Evolutionary conservation across 345 rosid species (phyloP), one percentile per base, ranked within the genome.

Genomic region (Sisymbrium irio): DNA sequence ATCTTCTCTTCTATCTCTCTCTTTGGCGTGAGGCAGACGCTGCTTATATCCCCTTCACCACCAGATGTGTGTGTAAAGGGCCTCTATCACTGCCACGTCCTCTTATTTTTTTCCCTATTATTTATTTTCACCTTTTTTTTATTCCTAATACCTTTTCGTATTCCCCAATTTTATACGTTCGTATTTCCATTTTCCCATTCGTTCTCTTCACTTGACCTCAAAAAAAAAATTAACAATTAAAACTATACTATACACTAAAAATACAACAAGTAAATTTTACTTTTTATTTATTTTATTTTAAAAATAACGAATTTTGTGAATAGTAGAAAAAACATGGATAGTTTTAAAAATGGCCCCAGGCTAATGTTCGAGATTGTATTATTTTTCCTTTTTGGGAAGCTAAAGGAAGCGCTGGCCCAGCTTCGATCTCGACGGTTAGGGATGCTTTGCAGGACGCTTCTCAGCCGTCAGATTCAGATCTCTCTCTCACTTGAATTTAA

Each of bases 51-150:
- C n/a, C n/a, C n/a, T 60, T 63, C 39, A 36, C 44, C 33, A 59
- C 37, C 25, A 22, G n/a, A n/a, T 22, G 63, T 51, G 53, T 74
- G 49, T 79, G 76, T 19, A 12, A 49, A 54, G 54, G 61, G 56
- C n/a, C n/a, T n/a, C n/a, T 61, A 40, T 79, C 51, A 45, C 4
- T 22, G 82, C 77, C 85, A 75, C 82, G 82, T 84, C 78, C 42
- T 7, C 63, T 8, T 61, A 5, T 11, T 17, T n/a, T 30, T 67
- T 3, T 58, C 33, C 64, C 3, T 5, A n/a, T n/a, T n/a, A n/a
- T 13, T 47, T 57, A 9, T 12, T 50, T 11, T 44, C 17, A 6
- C 36, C 67, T n/a, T 22, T 13, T 39, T 17, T 4, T 27, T 4
- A n/a, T n/a, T 18, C 20, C n/a, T n/a, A n/a, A n/a, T n/a, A 8